These are phyloP conservation scores for Emericellopsis terricola DNA, from an alignment of 495 filamentous ascomycete species.

Conservation along the genomic window DNA sequence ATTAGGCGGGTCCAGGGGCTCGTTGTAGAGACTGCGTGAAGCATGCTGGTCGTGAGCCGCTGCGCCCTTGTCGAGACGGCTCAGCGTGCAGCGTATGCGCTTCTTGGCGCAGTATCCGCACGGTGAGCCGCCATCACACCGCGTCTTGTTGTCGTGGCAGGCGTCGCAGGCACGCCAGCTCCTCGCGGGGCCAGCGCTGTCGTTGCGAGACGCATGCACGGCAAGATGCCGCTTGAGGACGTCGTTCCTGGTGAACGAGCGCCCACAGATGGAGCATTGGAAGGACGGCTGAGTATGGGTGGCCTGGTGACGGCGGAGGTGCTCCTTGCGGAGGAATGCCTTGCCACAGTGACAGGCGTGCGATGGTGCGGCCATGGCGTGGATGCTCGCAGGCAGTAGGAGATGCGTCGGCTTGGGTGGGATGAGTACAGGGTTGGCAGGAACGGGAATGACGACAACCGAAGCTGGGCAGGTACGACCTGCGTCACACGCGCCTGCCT, in stretches of 20 bases:
- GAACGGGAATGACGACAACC: no score
- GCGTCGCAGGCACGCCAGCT: conserved; percentile 8
- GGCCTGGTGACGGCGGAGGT: conserved; percentile 11
- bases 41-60: no score
- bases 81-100: conserved; percentile 9
- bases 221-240: conserved; percentile 5
- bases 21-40: no score
- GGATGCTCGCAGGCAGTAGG: no score
- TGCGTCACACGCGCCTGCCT: no score
- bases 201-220: not conserved
- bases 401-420: no score
- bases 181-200: not conserved
- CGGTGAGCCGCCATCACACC: conserved; percentile 10
- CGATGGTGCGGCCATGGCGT: not conserved
- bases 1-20: no score
- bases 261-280: conserved; percentile 8
- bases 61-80: no score
- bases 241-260: conserved; percentile 10
- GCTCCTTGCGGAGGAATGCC: conserved; percentile 12
- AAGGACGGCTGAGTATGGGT: conserved; percentile 6
- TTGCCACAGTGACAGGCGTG: conserved; percentile 11
- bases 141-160: conserved; percentile 12
- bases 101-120: conserved; percentile 10
- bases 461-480: no score
- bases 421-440: no score